phyloP scores from a whole-genome alignment of 148 eudicot genomes.

The Cornus florida region DNA sequence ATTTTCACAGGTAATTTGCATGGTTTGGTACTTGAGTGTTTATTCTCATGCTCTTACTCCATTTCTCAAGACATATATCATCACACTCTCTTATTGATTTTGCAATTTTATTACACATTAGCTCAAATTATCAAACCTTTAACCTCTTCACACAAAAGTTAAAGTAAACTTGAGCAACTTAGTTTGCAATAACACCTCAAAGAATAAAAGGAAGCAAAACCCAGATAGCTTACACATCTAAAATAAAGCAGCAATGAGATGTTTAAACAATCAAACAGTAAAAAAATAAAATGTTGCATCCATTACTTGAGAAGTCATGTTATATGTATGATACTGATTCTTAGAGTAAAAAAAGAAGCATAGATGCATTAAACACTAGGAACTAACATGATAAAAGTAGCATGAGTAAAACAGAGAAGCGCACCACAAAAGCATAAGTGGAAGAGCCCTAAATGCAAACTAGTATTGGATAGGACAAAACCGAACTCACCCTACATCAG shows the following conservation, averaged over 20 bases:
- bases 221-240: background rate
- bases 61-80: background rate
- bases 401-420: conserved; percentile 1
- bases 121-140: background rate
- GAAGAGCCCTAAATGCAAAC: background rate
- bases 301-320: background rate
- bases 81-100: background rate
- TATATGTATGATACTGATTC: background rate
- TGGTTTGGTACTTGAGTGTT: background rate
- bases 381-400: background rate
- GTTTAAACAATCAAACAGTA: background rate
- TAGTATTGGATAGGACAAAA: background rate
- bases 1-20: background rate
- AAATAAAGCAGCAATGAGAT: background rate
- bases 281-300: background rate
- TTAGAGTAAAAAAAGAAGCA: background rate
- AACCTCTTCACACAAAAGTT: background rate
- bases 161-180: background rate
- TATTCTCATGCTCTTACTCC: background rate
- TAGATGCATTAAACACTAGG: background rate
- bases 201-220: background rate
- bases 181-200: background rate
- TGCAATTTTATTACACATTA: background rate
- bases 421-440: background rate
- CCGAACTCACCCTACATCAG: conserved; percentile 91